A percentile compares a stretch with the other conserved stretches of the same genome.
Evolutionary conservation across 345 rosid species (phyloP).

Genomic region (Lumnitzera racemosa): DNA sequence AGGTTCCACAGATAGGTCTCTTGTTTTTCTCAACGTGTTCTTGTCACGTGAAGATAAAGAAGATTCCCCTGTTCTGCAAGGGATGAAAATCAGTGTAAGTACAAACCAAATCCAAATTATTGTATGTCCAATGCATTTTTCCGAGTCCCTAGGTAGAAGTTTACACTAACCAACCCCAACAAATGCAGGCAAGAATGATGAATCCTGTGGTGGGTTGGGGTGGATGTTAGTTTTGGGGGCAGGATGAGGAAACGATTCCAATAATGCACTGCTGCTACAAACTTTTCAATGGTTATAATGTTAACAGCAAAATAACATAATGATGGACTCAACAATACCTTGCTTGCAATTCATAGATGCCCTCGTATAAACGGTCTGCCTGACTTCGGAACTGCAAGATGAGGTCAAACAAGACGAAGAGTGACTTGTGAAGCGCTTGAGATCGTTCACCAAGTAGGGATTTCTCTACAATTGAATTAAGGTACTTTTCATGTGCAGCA

Average conservation of each 20-base stretch:
- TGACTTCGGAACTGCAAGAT: slow-evolving; percentile 79
- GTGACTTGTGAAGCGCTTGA: slow-evolving; percentile 63
- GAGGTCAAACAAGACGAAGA: slow-evolving; percentile 83
- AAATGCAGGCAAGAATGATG: not conserved
- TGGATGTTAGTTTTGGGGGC: no score
- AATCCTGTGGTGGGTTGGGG: no score
- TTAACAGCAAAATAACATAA: not conserved
- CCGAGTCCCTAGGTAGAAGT: not conserved
- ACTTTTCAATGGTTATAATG: no score
- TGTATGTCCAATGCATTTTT: no score
- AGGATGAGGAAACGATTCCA: no score
- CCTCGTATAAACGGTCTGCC: slow-evolving; percentile 85
- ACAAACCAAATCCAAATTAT: not conserved
- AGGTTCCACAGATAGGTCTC: slow-evolving; percentile 33
- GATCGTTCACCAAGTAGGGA: slow-evolving; percentile 94
- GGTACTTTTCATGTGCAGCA: slow-evolving; percentile 91
- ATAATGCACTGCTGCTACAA: no score
- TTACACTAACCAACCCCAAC: not conserved
- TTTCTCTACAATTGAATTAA: slow-evolving; percentile 73
- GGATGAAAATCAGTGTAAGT: not conserved
- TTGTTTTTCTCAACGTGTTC: slow-evolving; percentile 25
- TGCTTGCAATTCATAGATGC: slow-evolving; percentile 76
- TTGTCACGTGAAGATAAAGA: slow-evolving; percentile 43
- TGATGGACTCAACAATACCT: slow-evolving; percentile 36
- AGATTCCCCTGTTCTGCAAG: slow-evolving; percentile 50